These are phyloP conservation scores for Solanum pinnatisectum DNA, from an alignment of 257 asterid species.

Conservation along the genomic window DNA sequence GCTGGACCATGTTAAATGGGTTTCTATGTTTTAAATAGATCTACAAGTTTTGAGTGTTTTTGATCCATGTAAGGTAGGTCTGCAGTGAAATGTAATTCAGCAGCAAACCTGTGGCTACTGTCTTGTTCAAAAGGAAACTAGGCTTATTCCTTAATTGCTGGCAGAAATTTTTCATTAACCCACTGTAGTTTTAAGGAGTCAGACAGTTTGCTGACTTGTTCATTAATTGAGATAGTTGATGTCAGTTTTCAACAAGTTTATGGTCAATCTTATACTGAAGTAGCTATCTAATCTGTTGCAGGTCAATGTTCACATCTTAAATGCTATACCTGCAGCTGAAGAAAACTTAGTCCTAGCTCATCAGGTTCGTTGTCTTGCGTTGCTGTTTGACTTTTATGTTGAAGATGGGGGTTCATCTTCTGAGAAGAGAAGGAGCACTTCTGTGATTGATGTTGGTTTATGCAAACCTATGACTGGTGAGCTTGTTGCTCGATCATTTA, in stretches of 20 bases:
- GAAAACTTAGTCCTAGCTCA: slow-evolving; percentile 62
- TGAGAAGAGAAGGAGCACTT: slow-evolving; percentile 37
- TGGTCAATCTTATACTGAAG: neutral
- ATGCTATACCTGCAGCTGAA: slow-evolving; percentile 46
- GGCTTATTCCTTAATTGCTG: neutral
- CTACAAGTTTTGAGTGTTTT: neutral
- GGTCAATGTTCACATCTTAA: slow-evolving; percentile 72
- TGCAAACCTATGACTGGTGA: slow-evolving; percentile 68
- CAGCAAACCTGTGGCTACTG: neutral
- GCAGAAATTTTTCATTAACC: neutral
- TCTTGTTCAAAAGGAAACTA: neutral
- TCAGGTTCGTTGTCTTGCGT: slow-evolving; percentile 76
- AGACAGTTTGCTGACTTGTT: neutral
- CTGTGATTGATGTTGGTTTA: slow-evolving; percentile 70
- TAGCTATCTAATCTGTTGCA: slow-evolving; percentile 17
- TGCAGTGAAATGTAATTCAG: neutral
- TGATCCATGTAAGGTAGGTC: neutral
- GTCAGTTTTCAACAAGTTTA: neutral
- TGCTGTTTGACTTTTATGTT: slow-evolving; percentile 76
- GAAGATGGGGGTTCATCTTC: slow-evolving; percentile 37
- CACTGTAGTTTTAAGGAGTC: neutral
- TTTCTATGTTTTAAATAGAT: neutral
- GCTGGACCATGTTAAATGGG: neutral
- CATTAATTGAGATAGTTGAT: neutral
- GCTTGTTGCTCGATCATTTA: slow-evolving; percentile 56